Conservation (phyloP, 2,329 filamentous ascomycete species). For the Nigrospora osmanthi region DNA sequence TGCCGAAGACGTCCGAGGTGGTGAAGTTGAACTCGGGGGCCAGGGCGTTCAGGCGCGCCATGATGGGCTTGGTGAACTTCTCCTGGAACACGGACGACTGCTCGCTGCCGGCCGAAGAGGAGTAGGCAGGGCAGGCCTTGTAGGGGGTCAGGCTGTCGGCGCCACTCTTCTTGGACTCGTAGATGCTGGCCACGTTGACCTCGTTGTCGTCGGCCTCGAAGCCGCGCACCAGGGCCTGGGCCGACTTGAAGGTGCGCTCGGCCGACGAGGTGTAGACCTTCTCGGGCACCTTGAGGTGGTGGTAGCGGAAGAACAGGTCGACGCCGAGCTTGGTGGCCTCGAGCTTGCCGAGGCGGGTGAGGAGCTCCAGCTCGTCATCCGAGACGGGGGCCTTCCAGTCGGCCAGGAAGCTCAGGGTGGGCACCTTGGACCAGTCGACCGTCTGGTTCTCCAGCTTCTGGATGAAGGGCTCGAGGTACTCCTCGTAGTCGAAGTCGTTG, state of each 20-base stretch:
- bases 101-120: constrained; percentile 45
- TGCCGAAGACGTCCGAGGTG: constrained; percentile 51
- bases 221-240: constrained; percentile 49
- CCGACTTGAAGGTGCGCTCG: constrained; percentile 51
- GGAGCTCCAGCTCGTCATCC: constrained; percentile 46
- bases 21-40: constrained; percentile 57
- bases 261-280: constrained; percentile 57
- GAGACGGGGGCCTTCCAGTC: constrained; percentile 51
- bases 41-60: constrained; percentile 44
- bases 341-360: constrained; percentile 53
- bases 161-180: constrained; percentile 47
- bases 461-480: constrained; percentile 48
- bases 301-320: constrained; percentile 51
- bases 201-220: constrained; percentile 42
- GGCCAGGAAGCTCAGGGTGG: constrained; percentile 46
- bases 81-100: constrained; percentile 42
- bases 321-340: constrained; percentile 53
- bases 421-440: constrained; percentile 49
- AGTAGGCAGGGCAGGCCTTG: constrained; percentile 56
- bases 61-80: constrained; percentile 52
- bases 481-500: constrained; percentile 51
- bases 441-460: constrained; percentile 52
- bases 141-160: constrained; percentile 57
- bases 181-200: constrained; percentile 46
- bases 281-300: constrained; percentile 40